Evolutionary conservation across 2,329 filamentous ascomycete species (phyloP).

Genomic region (Hymenotorrendiella dingleyae): DNA sequence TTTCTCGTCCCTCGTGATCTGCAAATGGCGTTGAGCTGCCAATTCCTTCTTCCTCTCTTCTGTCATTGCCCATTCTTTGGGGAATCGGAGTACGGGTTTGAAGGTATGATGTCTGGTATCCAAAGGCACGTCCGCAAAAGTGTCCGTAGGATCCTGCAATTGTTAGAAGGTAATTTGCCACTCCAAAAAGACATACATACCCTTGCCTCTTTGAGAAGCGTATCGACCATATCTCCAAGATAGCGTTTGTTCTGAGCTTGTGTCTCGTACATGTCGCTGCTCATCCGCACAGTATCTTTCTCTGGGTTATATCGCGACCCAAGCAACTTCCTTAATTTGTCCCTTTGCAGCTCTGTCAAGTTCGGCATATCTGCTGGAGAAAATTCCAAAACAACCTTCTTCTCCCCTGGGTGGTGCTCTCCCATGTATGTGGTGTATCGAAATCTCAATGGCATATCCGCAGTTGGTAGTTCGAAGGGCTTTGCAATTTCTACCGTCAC

Average conservation of each 20-base stretch:
- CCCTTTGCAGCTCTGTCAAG: constrained; percentile 60
- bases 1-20: constrained; percentile 47
- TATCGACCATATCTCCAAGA: constrained; percentile 70
- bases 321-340: constrained; percentile 82
- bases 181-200: constrained; percentile 33
- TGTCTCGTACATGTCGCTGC: constrained; percentile 80
- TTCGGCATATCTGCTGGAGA: constrained; percentile 63
- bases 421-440: constrained; percentile 96
- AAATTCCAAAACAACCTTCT: constrained; percentile 94
- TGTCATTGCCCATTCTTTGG: constrained; percentile 76
- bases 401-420: constrained; percentile 82
- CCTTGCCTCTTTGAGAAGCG: constrained; percentile 69
- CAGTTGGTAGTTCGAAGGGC: constrained; percentile 67
- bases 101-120: constrained; percentile 79
- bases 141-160: constrained; percentile 62
- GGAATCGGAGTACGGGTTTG: constrained; percentile 65
- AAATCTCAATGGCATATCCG: constrained; percentile 74
- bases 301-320: constrained; percentile 84
- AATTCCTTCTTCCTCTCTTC: constrained; percentile 60
- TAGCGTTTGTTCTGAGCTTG: constrained; percentile 97
- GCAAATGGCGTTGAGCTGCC: constrained; percentile 49
- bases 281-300: constrained; percentile 78
- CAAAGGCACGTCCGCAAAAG: constrained; percentile 82
- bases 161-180: constrained; percentile 12
- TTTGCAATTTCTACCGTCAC: constrained; percentile 64